phyloP scores from a whole-genome alignment of 768 basidiomycete species.

The Pleurotus salmoneostramineus region DNA sequence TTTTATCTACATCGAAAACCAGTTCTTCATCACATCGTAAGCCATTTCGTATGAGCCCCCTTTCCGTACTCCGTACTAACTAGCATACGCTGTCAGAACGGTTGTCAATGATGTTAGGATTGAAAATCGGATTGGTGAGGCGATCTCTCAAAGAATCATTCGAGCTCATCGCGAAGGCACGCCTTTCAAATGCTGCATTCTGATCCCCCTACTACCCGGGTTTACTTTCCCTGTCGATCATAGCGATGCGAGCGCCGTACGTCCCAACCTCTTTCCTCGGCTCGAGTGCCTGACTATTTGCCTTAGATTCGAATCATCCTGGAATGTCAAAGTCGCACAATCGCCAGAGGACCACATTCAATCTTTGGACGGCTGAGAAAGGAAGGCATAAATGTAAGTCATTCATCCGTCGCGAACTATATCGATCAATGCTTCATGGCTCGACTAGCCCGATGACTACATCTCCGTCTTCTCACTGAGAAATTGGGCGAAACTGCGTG shows the following conservation, averaged over 20 bases:
- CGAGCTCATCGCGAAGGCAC: slow-evolving; percentile 78
- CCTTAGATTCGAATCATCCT: slow-evolving; percentile 85
- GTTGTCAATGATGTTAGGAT: slow-evolving; percentile 79
- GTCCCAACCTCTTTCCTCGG: slow-evolving; percentile 22
- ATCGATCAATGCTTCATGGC: slow-evolving; percentile 5
- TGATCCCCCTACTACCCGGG: slow-evolving; percentile 90
- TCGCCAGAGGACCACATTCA: slow-evolving; percentile 85
- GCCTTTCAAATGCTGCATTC: slow-evolving; percentile 88
- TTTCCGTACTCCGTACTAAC: neutral
- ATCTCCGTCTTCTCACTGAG: slow-evolving; percentile 88
- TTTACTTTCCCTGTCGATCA: slow-evolving; percentile 93
- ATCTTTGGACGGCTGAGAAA: slow-evolving; percentile 84
- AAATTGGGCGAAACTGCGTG: slow-evolving; percentile 90
- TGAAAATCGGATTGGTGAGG: slow-evolving; percentile 94
- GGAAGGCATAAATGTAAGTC: slow-evolving; percentile 82
- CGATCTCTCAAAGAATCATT: slow-evolving; percentile 86
- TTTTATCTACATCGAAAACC: slow-evolving; percentile 98
- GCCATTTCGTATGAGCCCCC: slow-evolving; percentile 19
- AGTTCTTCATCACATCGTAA: slow-evolving; percentile 88
- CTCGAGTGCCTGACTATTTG: neutral
- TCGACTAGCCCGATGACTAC: slow-evolving; percentile 82
- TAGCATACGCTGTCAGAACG: slow-evolving; percentile 45
- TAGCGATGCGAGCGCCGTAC: slow-evolving; percentile 85
- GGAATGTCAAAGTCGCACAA: slow-evolving; percentile 91
- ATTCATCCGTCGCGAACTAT: no score